Base-by-base conservation (phyloP, 345 rosid genomes). In the Eutrema yunnanense region DNA sequence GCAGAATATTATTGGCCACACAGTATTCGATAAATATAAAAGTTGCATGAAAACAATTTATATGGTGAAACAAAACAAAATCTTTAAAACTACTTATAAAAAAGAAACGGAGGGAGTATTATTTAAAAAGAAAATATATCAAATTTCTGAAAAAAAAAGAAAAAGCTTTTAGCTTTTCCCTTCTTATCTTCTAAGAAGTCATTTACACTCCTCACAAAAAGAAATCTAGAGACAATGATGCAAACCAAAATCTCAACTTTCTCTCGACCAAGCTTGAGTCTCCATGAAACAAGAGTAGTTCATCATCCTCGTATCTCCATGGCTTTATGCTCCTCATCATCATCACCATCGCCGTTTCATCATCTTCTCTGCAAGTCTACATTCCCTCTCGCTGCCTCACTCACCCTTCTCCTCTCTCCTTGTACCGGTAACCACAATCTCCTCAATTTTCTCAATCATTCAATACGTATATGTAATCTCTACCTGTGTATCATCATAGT, bases 371-470 rank as follows among this genome's bases (percentile, higher is more conserved):
- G 32, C 71, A 83, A 82, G 32, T 81, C 89, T 29, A 56, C 81
- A 55, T 52, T 78, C 59, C 93, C 97, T 74, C 47, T 90, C 47
- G 89, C 87, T 70, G 89, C 87, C 81, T 86, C 98, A 34, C 80
- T 81, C 70, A 81, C 88, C 70, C 74, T 92, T 48, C 81, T 92
- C 76, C 81, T 90, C 71, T 85, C 87, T 51, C 85, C 96, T 30
- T 49, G 53, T 73, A 83, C 96, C 57, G 98, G 98, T 90, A 76
- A 52, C 48, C 3, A 32, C 50, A 11, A 27, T 27, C 12, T 19
- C 54, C 42, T 19, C 56, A 41, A 22, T 27, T 9, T 54, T 46
- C 13, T 1, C 0, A 0, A 0, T 6, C 26, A 34, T 68, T 36
- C 47, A 72, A 27, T 22, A 22, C 2, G n/a, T 12, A 8, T 30